phyloP scores from a whole-genome alignment of 495 filamentous ascomycete species.

The Penicillium lividum region DNA sequence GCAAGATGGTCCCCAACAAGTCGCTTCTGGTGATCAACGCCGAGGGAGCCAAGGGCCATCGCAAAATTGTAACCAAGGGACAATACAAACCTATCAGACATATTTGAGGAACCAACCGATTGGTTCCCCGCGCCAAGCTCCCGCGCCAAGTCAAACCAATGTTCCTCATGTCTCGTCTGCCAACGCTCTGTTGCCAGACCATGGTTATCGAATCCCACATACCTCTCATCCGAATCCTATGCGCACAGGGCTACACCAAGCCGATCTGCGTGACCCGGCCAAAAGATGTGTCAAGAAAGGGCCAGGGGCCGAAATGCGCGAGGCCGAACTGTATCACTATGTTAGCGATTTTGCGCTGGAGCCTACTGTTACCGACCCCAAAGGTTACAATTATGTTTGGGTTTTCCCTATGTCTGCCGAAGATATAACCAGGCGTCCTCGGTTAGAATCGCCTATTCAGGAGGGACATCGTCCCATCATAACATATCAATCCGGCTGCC shows the following conservation, averaged over 20 bases:
- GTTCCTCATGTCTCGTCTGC: background rate
- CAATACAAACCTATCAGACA: background rate
- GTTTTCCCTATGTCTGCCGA: constrained; percentile 25
- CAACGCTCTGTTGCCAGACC: constrained; percentile 32
- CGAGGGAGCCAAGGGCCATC: background rate
- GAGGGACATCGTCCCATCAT: constrained; percentile 17
- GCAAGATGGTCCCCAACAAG: background rate
- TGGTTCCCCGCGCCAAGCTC: background rate
- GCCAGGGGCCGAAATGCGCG: constrained; percentile 15
- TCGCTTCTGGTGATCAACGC: background rate
- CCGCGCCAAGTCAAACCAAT: background rate
- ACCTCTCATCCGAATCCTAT: constrained; percentile 46
- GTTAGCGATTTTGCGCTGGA: constrained; percentile 42
- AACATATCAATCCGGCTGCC: constrained; percentile 31
- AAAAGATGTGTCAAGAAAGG: constrained; percentile 33
- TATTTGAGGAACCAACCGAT: background rate
- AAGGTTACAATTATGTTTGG: constrained; percentile 29
- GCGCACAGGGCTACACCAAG: constrained; percentile 56
- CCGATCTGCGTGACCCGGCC: constrained; percentile 55
- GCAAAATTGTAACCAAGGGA: background rate
- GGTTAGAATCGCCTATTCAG: background rate
- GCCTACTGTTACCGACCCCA: constrained; percentile 35
- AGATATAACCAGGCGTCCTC: constrained; percentile 25
- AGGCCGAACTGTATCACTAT: constrained; percentile 46
- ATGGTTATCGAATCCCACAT: constrained; percentile 32